These are phyloP conservation scores for Saitozyma sp. DNA, from an alignment of 768 basidiomycete genomes.

Conservation along the genomic window DNA sequence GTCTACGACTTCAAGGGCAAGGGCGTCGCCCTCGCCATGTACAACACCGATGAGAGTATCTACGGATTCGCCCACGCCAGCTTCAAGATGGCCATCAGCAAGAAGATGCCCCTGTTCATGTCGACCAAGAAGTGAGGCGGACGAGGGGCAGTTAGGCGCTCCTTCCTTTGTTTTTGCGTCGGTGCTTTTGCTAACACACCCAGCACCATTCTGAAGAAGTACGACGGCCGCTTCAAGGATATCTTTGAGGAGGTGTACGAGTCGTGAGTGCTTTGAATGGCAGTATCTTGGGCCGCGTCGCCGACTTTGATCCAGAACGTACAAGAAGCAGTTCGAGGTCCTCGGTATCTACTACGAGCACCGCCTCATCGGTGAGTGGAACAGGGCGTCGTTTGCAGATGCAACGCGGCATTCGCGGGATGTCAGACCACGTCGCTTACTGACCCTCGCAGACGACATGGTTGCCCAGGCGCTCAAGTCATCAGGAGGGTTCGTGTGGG, in stretches of 20 bases:
- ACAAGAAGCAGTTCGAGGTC: slow-evolving; percentile 53
- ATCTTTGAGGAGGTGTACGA: slow-evolving; percentile 98
- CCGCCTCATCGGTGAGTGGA: slow-evolving; percentile 57
- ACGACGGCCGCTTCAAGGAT: slow-evolving; percentile 99
- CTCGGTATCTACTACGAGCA: slow-evolving; percentile 68
- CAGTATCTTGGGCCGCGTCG: neutral
- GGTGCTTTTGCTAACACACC: slow-evolving; percentile 3
- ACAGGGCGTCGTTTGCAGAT: too few species aligned
- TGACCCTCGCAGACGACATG: slow-evolving; percentile 60
- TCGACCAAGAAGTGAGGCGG: slow-evolving; percentile 79
- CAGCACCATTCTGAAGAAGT: slow-evolving; percentile 61
- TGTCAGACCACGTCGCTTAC: too few species aligned
- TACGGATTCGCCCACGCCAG: slow-evolving; percentile 93
- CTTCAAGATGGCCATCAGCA: slow-evolving; percentile 86
- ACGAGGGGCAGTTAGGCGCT: neutral
- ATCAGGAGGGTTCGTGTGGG: slow-evolving; percentile 82
- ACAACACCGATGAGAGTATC: slow-evolving; percentile 97
- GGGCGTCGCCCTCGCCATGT: slow-evolving; percentile 96
- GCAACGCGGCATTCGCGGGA: too few species aligned
- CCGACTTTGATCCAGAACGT: slow-evolving; percentile 35
- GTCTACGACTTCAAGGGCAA: slow-evolving; percentile 92
- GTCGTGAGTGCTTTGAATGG: slow-evolving; percentile 45
- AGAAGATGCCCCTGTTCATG: slow-evolving; percentile 72
- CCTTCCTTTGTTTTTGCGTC: neutral
- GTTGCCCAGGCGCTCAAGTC: slow-evolving; percentile 98